Evolutionary conservation across 2,329 filamentous ascomycete species (phyloP), one percentile per base, ranked within the genome.

Genomic region (Diatrype stigma): DNA sequence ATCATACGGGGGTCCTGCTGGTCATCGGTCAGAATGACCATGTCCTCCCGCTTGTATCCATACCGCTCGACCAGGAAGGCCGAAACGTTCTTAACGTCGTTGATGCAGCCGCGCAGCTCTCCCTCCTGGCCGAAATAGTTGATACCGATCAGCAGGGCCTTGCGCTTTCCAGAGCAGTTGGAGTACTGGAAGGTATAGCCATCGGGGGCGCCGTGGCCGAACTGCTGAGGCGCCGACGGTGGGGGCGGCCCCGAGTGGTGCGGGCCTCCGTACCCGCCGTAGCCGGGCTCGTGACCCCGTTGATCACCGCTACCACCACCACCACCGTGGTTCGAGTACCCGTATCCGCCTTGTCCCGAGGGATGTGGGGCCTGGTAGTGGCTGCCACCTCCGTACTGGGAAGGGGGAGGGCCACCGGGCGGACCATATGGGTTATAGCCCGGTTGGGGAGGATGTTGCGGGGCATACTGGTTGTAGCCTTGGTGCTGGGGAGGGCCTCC

Each of bases 21-120:
- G 68, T 91, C 87, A 60, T 91, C 87, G 14, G 87, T 90, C 68
- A 91, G 71, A 50, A 86, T 82, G 42, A 91, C 86, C 86, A 90
- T 91, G 61, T 91, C 87, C 70, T 91, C 87, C 54, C 84, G 76
- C 75, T 84, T 86, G 70, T 90, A 91, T 46, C 80, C 77, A 63
- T 87, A 86, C 53, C 76, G 75, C 66, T 85, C 77, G 57, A 85
- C 83, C 54, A 91, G 71, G 68, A 89, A 91, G 49, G 72, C 71
- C 30, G 85, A 89, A 69, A 91, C 81, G 66, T 91, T 91, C 71
- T 86, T 84, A 32, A 87, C 85, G 66, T 91, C 87, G 70, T 91
- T 91, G 77, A 91, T 89, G 70, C 87, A 91, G 42, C 87, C 87
- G 53, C 83, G 77, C 48, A 91, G 79, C 74, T 89, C 85, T 46